Evolutionary conservation across 768 basidiomycete genomes (phyloP).

Genomic region (Sporobolomyces phaffii): DNA sequence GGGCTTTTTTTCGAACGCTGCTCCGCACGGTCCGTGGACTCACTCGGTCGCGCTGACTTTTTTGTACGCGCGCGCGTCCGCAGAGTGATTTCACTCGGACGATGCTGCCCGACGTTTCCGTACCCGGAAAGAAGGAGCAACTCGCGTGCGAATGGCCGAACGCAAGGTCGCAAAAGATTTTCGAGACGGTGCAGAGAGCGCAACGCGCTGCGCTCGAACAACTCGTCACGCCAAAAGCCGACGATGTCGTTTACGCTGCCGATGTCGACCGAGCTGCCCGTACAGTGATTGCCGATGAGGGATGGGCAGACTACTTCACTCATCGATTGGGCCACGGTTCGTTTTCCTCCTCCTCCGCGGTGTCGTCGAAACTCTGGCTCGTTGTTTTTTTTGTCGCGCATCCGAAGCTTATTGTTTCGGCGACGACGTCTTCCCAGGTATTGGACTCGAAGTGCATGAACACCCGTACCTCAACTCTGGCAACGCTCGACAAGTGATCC

Average conservation of each 20-base stretch:
- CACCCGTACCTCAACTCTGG: constrained; percentile 26
- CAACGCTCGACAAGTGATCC: not conserved
- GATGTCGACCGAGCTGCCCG: constrained; percentile 19
- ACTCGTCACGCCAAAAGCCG: not conserved
- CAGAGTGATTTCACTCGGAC: constrained; percentile 29
- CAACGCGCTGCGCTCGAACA: constrained; percentile 16
- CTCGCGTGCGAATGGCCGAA: constrained; percentile 11
- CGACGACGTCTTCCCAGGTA: constrained; percentile 14
- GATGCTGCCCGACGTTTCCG: constrained; percentile 7
- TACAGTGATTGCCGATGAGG: constrained; percentile 1
- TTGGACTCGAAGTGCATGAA: constrained; percentile 28
- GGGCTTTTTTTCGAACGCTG: too few species aligned
- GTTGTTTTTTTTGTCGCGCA: not conserved
- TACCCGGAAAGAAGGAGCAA: not conserved
- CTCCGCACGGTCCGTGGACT: not conserved
- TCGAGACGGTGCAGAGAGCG: constrained; percentile 11
- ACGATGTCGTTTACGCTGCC: constrained; percentile 1
- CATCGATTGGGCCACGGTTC: constrained; percentile 26
- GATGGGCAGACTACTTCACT: constrained; percentile 18
- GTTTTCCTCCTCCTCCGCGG: not conserved
- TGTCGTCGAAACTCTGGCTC: not conserved
- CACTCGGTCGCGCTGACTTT: not conserved
- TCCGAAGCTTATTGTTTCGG: too few species aligned
- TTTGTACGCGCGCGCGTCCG: not conserved
- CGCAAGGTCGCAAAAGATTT: constrained; percentile 15